Percentiles rank a stretch among this genome's conserved stretches.
Conservation (phyloP, 768 basidiomycete genomes). For the Lentinula detonsa region DNA sequence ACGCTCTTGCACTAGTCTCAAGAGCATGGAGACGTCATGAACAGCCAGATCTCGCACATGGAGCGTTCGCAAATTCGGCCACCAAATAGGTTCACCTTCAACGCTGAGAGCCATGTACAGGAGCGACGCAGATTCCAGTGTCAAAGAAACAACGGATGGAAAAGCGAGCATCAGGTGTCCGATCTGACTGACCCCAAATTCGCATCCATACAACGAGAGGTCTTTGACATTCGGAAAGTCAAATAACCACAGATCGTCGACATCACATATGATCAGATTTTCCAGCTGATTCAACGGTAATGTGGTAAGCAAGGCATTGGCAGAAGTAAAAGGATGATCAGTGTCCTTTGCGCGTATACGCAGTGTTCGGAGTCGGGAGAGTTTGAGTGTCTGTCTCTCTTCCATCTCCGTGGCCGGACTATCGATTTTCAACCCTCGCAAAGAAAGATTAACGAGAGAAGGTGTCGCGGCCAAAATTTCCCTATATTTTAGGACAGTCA, state of each 20-base stretch:
- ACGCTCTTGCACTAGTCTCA: constrained; percentile 23
- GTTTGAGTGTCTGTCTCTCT: constrained; percentile 17
- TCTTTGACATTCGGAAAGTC: constrained; percentile 26
- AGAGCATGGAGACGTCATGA: constrained; percentile 24
- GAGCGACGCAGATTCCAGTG: neutral
- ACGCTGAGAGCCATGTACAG: constrained; percentile 8
- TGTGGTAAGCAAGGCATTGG: constrained; percentile 9
- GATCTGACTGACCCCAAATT: constrained; percentile 25
- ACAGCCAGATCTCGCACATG: constrained; percentile 24
- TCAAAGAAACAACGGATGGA: constrained; percentile 21
- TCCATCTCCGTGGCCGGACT: constrained; percentile 8
- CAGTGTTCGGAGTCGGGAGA: constrained; percentile 31
- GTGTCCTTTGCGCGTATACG: constrained; percentile 29
- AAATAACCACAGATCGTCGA: constrained; percentile 27
- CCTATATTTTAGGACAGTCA: constrained; percentile 30
- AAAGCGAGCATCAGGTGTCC: constrained; percentile 26
- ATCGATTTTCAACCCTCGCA: constrained; percentile 26
- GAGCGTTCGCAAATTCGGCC: constrained; percentile 30
- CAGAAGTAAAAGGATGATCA: constrained; percentile 26
- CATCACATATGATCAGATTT: constrained; percentile 25
- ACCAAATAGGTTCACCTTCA: constrained; percentile 13
- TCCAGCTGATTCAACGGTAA: constrained; percentile 30
- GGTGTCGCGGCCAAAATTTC: constrained; percentile 27
- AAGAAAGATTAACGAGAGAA: constrained; percentile 33
- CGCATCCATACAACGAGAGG: constrained; percentile 27